Evolutionary conservation across 768 basidiomycete species (phyloP), one percentile per base, ranked within the genome.

Genomic region (Boletus patriciae): DNA sequence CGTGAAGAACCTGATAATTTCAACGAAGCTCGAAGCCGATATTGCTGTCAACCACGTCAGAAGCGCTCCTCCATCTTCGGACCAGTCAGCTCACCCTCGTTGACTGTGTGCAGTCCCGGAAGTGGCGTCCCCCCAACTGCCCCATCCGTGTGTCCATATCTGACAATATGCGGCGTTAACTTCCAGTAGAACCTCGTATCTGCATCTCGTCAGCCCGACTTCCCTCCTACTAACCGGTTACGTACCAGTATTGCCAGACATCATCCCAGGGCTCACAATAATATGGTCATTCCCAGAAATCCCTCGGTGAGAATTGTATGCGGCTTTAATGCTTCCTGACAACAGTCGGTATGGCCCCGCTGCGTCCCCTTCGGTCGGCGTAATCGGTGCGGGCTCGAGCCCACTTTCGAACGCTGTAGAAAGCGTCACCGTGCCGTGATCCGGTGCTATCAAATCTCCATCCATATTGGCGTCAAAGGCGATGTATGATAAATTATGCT

Each of bases 311-410:
- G 77, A 74, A 48, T 82, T 79, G 66, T 78, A 85, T 8, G 83
- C 75, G 1, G 84, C 79, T 61, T 83, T 86, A 65, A 88, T 88
- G 2, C 82, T 84, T 15, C 85, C 87, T 37, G 84, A 81, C 21
- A 87, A 74, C 11, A 87, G 61, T 49, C 73, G 69, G 57, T 78
- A 88, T 18, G 83, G 57, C 25, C 25, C 25, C 46, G 21, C 55
- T 12, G 74, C 68, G 4, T 66, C 63, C 11, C 50, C 63, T 15
- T 68, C 69, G 0, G 66, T 73, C 2, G 80, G 76, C n/a, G 87
- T 83, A 37, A 87, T 70, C 0, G 87, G 87, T 3, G 90, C 87
- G 16, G 87, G 88, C 60, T 88, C 85, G 8, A 88, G 71, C 8
- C 76, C 80, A 10, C 31, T 25, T 5, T 72, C 70, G 52, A 73